Evolutionary conservation across 495 filamentous ascomycete genomes (phyloP), one percentile per base, ranked within the genome.

Genomic region (Penicillium longicatenatum): DNA sequence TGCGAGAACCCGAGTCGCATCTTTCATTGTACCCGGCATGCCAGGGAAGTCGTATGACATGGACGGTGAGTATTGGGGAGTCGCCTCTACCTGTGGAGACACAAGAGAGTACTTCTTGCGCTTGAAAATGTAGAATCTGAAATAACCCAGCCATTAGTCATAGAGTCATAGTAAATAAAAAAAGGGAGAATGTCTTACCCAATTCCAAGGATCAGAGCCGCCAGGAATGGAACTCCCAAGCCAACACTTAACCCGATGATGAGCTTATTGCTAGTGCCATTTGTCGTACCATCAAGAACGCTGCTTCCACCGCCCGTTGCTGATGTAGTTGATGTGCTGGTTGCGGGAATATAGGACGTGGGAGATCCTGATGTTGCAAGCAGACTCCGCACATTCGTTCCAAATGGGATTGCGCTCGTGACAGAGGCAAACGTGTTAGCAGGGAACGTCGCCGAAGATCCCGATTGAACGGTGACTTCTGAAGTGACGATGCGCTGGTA

Each of bases 191-290:
- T 35, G 22, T 58, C 75, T 68, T 66, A 78, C 77, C 65, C 66
- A 52, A 67, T 47, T 39, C 64, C 70, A 14, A 59, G 47, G 52
- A 69, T 43, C 37, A 76, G 39, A n/a, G 55, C 68, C 5, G 64
- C 59, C 14, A 80, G 47, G 30, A 68, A 64, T 3, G 75, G 75
- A 26, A 78, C 70, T 8, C 76, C 76, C 24, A 79, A 44, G 9
- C 78, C 78, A 22, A 81, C 70, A 47, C 67, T 67, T 5, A 79
- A 59, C 0, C 78, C 76, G 50, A 81, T 71, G 46, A 79, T 72
- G 33, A 79, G 41, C 54, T 71, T 71, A 31, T 67, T 73, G 12
- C 24, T 62, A 58, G 52, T 64, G 55, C 29, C 62, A 50, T 43
- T 56, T 14, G 31, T 59, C 35, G 42, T 54, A 10, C 33, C 33